Evolutionary conservation across 257 asterid species (phyloP), one percentile per base, ranked within the genome.

Genomic region (Linaria vulgaris): DNA sequence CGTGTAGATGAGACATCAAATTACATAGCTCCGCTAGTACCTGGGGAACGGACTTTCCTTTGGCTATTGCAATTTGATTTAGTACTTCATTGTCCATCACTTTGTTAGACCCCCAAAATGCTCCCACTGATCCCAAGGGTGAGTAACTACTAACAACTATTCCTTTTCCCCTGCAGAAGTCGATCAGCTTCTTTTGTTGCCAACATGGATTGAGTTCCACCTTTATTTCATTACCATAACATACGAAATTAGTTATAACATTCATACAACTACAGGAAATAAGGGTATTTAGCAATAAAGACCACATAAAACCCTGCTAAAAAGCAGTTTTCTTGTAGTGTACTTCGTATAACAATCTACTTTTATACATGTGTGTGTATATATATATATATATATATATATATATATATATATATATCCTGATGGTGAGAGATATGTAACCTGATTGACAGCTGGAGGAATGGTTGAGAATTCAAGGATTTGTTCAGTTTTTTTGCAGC

Each of bases 401-500:
- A n/a, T n/a, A n/a, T n/a, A n/a, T n/a, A n/a, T n/a, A n/a, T n/a
- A n/a, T n/a, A n/a, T n/a, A n/a, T n/a, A n/a, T n/a, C n/a, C n/a
- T n/a, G n/a, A n/a, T n/a, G n/a, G n/a, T n/a, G n/a, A n/a, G n/a
- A n/a, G n/a, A n/a, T n/a, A n/a, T n/a, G 14, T 49, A 69, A n/a
- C 75, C 46, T 71, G 71, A 65, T 71, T 71, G 27, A 50, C 71
- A 22, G 71, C 66, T 5, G 76, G 76, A 16, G 57, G 22, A 55
- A 71, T 64, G 8, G 7, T 47, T 38, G 71, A 21, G 55, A 56
- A 71, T 5, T 72, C 23, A 12, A 80, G 69, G 31, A 80, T 24
- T 25, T 72, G 60, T 8, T 59, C 11, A 21, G 80, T 77, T 66
- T 80, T 82, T 68, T 73, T 70, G 66, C 77, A 66, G 49, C 75